These are phyloP conservation scores for Pelargonium australe DNA, from an alignment of 441 rosid genomes.

Conservation along the genomic window DNA sequence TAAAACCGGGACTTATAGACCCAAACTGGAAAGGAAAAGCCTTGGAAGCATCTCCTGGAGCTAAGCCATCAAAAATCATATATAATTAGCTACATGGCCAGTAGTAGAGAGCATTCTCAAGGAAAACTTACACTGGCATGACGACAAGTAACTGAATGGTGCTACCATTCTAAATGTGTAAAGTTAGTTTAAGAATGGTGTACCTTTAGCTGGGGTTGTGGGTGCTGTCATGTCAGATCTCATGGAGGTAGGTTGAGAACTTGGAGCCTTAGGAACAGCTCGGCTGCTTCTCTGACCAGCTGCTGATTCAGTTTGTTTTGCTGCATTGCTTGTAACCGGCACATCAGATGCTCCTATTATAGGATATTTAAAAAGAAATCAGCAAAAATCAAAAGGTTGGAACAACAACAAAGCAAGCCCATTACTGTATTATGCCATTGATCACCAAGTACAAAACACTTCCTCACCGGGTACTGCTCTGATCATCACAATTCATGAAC, in stretches of 20 bases:
- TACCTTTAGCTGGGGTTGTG: conserved; percentile 52
- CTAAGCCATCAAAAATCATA: conserved; percentile 24
- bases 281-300: conserved; percentile 37
- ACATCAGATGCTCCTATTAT: conserved; percentile 45
- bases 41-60: conserved; percentile 59
- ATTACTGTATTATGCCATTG: background rate
- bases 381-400: background rate
- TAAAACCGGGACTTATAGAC: conserved; percentile 64
- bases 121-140: background rate
- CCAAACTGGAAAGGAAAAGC: conserved; percentile 79
- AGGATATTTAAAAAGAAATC: background rate
- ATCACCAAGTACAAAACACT: background rate
- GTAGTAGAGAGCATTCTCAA: background rate
- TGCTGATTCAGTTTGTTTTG: conserved; percentile 40
- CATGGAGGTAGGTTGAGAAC: conserved; percentile 62
- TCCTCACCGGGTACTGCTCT: background rate
- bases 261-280: conserved; percentile 72
- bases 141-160: background rate
- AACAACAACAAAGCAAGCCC: background rate
- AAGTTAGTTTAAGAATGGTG: conserved; percentile 4
- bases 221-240: conserved; percentile 37
- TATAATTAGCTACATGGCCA: background rate
- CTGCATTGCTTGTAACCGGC: conserved; percentile 27
- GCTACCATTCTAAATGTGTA: background rate
- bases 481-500: background rate